Evolutionary conservation across 768 basidiomycete species (phyloP).

Genomic region (Xerocomus brunneocitrinus): DNA sequence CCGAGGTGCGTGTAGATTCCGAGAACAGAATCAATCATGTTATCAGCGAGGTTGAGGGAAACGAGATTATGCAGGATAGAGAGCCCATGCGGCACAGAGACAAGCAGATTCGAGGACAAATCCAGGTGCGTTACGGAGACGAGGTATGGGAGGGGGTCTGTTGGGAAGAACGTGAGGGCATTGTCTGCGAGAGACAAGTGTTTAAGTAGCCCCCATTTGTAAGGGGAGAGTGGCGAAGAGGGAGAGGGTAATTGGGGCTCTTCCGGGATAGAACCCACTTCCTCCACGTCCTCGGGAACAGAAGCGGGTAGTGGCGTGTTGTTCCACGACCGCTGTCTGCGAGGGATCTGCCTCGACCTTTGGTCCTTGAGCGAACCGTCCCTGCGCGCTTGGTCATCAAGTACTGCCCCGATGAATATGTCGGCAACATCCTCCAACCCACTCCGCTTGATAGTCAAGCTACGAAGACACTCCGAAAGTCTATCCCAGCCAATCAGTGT

Average conservation of each 20-base stretch:
- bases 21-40: conserved; percentile 95
- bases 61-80: conserved; percentile 70
- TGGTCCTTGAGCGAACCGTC: conserved; percentile 49
- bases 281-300: conserved; percentile 49
- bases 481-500: conserved; percentile 80
- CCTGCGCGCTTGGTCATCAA: conserved; percentile 68
- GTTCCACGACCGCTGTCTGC: conserved; percentile 44
- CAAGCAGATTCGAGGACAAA: conserved; percentile 85
- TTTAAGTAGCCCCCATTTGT: conserved; percentile 73
- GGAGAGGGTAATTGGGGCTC: conserved; percentile 25
- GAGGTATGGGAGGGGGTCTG: conserved; percentile 59
- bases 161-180: conserved; percentile 73
- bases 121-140: conserved; percentile 78
- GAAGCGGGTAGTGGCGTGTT: conserved; percentile 51
- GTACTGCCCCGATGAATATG: conserved; percentile 68
- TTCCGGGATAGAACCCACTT: conserved; percentile 8
- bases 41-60: conserved; percentile 93
- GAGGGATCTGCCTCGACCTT: conserved; percentile 42
- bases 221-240: conserved; percentile 43
- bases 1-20: conserved; percentile 82
- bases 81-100: conserved; percentile 79
- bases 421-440: conserved; percentile 80
- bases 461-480: conserved; percentile 62
- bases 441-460: conserved; percentile 72
- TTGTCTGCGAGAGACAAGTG: conserved; percentile 79